phyloP scores from a whole-genome alignment of 495 filamentous ascomycete species.

The Viridothelium virens region DNA sequence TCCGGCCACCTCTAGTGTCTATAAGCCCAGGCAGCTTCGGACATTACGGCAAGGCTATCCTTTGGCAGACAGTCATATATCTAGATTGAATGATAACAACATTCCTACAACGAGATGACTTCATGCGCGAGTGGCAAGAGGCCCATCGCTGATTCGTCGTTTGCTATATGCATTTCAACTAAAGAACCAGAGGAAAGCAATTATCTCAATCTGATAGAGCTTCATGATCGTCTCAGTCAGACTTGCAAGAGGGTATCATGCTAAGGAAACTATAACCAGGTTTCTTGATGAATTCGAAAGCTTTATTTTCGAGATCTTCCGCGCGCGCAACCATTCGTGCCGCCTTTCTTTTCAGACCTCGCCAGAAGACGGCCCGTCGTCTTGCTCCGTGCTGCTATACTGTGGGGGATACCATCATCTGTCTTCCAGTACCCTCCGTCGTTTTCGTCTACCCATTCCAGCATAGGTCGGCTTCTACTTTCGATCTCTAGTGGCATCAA shows the following conservation, averaged over 20 bases:
- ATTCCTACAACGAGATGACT: too few species aligned
- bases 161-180: too few species aligned
- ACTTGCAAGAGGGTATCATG: neutral
- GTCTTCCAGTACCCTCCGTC: neutral
- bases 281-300: neutral
- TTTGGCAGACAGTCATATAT: too few species aligned
- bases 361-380: neutral
- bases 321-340: neutral
- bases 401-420: neutral
- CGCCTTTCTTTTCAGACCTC: neutral
- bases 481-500: neutral
- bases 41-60: too few species aligned
- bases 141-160: too few species aligned
- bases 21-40: too few species aligned
- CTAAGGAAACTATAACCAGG: neutral
- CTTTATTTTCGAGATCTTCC: neutral
- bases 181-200: too few species aligned
- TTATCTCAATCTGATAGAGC: neutral
- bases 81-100: too few species aligned
- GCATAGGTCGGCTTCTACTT: neutral
- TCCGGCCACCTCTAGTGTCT: too few species aligned
- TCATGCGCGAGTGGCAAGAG: too few species aligned
- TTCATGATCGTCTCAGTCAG: neutral
- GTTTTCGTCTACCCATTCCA: neutral
- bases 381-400: neutral